Base-by-base conservation (phyloP, 2,329 filamentous ascomycete genomes). In the Calonectria pseudoturangicola region DNA sequence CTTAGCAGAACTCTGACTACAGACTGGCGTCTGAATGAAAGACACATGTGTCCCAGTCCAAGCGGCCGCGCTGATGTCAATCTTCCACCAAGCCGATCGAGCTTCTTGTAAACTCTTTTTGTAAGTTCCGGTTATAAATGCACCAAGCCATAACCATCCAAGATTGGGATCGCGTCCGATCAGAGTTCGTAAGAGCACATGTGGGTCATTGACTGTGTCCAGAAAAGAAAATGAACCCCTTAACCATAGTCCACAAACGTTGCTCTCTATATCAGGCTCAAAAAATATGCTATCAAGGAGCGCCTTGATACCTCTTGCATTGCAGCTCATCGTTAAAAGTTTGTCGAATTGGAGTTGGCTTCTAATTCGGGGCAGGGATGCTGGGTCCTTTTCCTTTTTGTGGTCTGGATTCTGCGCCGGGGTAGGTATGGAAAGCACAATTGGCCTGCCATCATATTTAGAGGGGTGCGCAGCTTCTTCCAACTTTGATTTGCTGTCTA, bases 401-500 rank as follows among this genome's bases (percentile, higher is more conserved):
- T 15, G 12, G 25, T 41, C 39, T 7, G 18, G 6, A 41, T 28
- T 28, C 21, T 28, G 36, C 10, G 39, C 3, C 6, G 69, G 8
- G 30, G 62, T 50, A 2, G 74, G 68, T 12, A 71, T 18, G 13
- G 71, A 27, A 9, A 78, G 47, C 6, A 51, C 48, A 18, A 77
- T 76, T 65, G 72, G 74, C 30, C 63, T 72, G 13, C 33, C 51
- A 9, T 83, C 78, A 56, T 74, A 79, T 65, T 75, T 80, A 12
- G 33, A 36, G 12, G 33, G 10, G 5, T 36, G 33, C 10, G 33
- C 10, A 3, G 10, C 10, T 36, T 36, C 33, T 36, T 36, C 33
- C 33, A 36, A 36, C 1, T 36, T 36, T 36, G 10, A 36, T 12
- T 36, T 36, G 33, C 2, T 36, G 33, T 36, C 10, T 10, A 9